Evolutionary conservation across 495 filamentous ascomycete genomes (phyloP).

Genomic region (Aspergillus ellipticus): DNA sequence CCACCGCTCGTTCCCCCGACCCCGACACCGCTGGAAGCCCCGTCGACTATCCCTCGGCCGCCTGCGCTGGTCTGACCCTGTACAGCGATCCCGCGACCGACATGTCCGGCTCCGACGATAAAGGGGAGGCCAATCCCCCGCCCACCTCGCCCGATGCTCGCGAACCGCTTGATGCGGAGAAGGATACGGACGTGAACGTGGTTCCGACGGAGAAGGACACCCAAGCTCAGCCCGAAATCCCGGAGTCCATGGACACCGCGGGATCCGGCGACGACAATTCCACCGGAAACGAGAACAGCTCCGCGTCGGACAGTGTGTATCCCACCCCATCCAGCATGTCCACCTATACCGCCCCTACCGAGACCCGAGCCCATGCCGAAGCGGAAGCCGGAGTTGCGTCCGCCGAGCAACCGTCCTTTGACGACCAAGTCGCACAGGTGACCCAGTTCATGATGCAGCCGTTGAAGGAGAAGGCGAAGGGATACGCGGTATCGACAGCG

Average conservation of each 20-base stretch:
- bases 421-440: slow-evolving; percentile 75
- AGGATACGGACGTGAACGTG: slow-evolving; percentile 34
- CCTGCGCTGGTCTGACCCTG: slow-evolving; percentile 68
- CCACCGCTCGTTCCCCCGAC: slow-evolving; percentile 44
- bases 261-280: slow-evolving; percentile 22
- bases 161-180: slow-evolving; percentile 46
- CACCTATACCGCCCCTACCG: slow-evolving; percentile 22
- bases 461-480: slow-evolving; percentile 64
- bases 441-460: slow-evolving; percentile 48
- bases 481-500: slow-evolving; percentile 70
- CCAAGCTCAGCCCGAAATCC: slow-evolving; percentile 17
- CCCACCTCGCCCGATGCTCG: slow-evolving; percentile 28
- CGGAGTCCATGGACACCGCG: slow-evolving; percentile 23
- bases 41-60: slow-evolving; percentile 66
- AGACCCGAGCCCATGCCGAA: slow-evolving; percentile 16
- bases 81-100: slow-evolving; percentile 58
- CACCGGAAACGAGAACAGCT: slow-evolving; percentile 15
- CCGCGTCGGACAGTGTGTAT: slow-evolving; percentile 24
- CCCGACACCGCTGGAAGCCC: slow-evolving; percentile 52
- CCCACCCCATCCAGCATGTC: slow-evolving; percentile 30
- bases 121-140: slow-evolving; percentile 21
- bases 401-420: slow-evolving; percentile 53
- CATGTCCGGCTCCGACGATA: slow-evolving; percentile 38
- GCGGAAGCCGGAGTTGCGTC: slow-evolving; percentile 11
- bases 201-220: slow-evolving; percentile 17